A percentile compares a stretch with the other conserved stretches of the same genome.
These are phyloP conservation scores for Lachancea meyersii DNA, from an alignment of 805 yeast species.

Conservation along the genomic window DNA sequence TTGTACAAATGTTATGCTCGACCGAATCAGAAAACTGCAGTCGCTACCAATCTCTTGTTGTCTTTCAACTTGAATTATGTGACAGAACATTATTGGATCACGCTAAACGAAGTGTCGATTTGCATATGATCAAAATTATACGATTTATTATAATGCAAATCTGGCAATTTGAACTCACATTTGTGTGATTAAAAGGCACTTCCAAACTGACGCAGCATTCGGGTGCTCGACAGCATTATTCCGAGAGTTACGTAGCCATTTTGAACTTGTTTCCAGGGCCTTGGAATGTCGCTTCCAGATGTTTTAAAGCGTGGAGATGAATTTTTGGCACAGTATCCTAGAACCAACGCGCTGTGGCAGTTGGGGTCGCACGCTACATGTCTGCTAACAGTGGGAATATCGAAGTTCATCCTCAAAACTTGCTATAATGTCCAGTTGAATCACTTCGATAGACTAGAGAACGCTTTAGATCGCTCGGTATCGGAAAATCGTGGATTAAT, in stretches of 20 bases:
- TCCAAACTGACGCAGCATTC: no score
- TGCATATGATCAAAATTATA: no score
- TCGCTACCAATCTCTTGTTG: no score
- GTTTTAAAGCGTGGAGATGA: slow-evolving; percentile 71
- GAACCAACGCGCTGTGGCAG: slow-evolving; percentile 57
- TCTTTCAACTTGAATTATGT: no score
- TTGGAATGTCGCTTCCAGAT: slow-evolving; percentile 57
- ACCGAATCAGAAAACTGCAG: no score
- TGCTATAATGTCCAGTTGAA: slow-evolving; percentile 60
- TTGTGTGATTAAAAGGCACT: no score
- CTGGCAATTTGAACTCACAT: no score
- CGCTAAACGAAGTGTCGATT: no score
- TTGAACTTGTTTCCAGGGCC: neutral
- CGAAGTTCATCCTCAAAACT: slow-evolving; percentile 55
- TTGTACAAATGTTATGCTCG: no score
- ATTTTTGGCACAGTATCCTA: slow-evolving; percentile 57
- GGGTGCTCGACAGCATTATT: no score
- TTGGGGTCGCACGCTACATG: slow-evolving; percentile 63
- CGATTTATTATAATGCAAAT: no score
- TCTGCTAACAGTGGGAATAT: slow-evolving; percentile 52
- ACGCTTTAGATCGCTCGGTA: slow-evolving; percentile 56
- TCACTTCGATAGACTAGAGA: slow-evolving; percentile 57
- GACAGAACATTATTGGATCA: no score
- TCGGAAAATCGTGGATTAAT: slow-evolving; percentile 66
- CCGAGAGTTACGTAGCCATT: neutral